Evolutionary conservation across 2,329 filamentous ascomycete species (phyloP), one percentile per base, ranked within the genome.

Genomic region (Emergomyces orientalis): DNA sequence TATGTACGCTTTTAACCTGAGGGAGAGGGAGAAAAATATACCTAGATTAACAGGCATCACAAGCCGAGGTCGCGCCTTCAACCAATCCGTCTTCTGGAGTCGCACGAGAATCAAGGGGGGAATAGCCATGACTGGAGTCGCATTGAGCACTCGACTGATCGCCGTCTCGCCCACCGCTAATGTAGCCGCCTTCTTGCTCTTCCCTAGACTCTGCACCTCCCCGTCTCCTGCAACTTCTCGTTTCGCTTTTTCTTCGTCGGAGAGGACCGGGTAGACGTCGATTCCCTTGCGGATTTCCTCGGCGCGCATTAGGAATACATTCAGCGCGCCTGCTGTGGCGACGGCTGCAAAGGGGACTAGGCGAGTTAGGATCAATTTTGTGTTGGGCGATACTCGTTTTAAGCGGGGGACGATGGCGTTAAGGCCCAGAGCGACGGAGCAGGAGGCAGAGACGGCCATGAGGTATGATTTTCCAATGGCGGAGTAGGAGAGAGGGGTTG

Each of bases 331-430:
- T 3, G 94, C 94, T 64, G 86, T 89, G 37, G 93, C 93, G 13
- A 99, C 94, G 14, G 94, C 94, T 0, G 93, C 94, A 73, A 99
- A 99, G 32, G 94, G 94, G 7, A 97, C 92, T 9, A 99, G 84
- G n/a, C 94, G 87, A 62, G 86, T 83, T 2, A 97, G 85, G 25
- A 95, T 85, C 47, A 88, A 82, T 65, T 87, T 86, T 2, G 92
- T 89, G 61, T 85, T 85, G 0, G 90, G 89, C 19, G 88, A 85
- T 56, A 97, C 80, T 64, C 83, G 79, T 74, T 88, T 91, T 37
- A 99, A 81, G 9, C 91, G 86, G 11, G 92, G 92, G 3, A 99
- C 93, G 37, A 96, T 78, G 43, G 90, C 85, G 76, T 97, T 97
- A 59, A 99, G 85, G 45, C 94, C 92, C 0, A 97, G 83, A 3